Base-by-base conservation (phyloP, 2,329 filamentous ascomycete genomes). In the Emmonsiellopsis sp. region DNA sequence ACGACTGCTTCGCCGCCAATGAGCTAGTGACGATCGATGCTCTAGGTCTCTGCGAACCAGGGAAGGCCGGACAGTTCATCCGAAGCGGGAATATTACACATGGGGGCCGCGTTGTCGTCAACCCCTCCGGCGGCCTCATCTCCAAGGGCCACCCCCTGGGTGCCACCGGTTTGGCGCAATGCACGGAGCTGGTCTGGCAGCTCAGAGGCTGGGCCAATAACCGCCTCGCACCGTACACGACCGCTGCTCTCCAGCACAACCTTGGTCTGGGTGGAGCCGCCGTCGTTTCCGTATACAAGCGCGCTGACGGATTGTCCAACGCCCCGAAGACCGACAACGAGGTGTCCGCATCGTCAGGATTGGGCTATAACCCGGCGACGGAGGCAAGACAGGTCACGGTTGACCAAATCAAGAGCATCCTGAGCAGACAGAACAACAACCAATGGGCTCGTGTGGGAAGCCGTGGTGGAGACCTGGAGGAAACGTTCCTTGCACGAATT, bases 101-200 rank as follows among this genome's bases (percentile, higher is more conserved):
- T 38, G 61, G 61, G 11, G 57, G 58, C 11, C 54, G 54, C 15
- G 58, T 57, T 11, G 46, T 67, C 8, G 57, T 65, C 11, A 67
- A 67, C 42, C 64, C 64, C 1, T 61, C 58, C 6, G 64, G 64
- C 8, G 64, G 64, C 0, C 50, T 67, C 7, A 65, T 66, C 37
- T 65, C 64, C 26, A 67, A 67, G 53, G 64, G 64, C 10, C 64
- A 67, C 42, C 64, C 64, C 5, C 55, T 67, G 5, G 64, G 64
- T 7, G 64, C 64, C 2, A 66, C 64, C 0, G 64, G 64, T 3
- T 55, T 67, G 3, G 64, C 64, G 7, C 64, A 67, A 48, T 67
- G 64, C 44, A 58, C 64, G 8, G 64, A 67, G 45, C 51, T 67
- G 3, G 59, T 59, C 15, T 67, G 64, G 64, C 64, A 67, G 34